Evolutionary conservation across 148 eudicot species (phyloP).

Genomic region (Dianthus caryophyllus): DNA sequence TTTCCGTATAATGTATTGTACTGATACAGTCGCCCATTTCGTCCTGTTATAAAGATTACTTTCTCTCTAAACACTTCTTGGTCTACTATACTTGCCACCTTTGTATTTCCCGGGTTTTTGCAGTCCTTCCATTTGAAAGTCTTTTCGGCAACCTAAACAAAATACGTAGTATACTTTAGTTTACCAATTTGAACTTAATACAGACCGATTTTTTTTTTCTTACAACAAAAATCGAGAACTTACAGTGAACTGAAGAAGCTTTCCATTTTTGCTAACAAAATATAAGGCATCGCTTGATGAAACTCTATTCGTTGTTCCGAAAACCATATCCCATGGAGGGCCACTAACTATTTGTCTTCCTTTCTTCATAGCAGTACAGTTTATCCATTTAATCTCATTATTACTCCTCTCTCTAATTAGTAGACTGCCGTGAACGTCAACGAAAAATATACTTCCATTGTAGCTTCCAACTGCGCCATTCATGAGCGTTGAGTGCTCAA

Average conservation of each 20-base stretch:
- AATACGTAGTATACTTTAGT: constrained; percentile 12
- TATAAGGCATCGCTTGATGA: constrained; percentile 55
- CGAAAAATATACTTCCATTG: constrained; percentile 69
- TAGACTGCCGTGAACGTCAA: constrained; percentile 57
- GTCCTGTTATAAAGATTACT: constrained; percentile 61
- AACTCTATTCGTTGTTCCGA: constrained; percentile 26
- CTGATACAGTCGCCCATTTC: constrained; percentile 59
- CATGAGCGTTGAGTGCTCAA: constrained; percentile 51
- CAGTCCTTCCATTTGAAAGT: constrained; percentile 87
- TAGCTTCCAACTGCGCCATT: constrained; percentile 60
- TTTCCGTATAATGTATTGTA: constrained; percentile 64
- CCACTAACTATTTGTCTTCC: constrained; percentile 57
- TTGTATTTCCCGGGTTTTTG: constrained; percentile 53
- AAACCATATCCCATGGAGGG: constrained; percentile 69
- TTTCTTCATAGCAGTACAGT: constrained; percentile 70
- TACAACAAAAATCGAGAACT: constrained; percentile 31
- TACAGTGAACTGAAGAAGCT: constrained; percentile 71
- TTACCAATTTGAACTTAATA: neutral
- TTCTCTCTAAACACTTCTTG: constrained; percentile 69
- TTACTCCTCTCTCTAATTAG: constrained; percentile 58
- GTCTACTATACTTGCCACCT: constrained; percentile 72
- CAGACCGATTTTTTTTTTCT: neutral
- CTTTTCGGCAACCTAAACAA: constrained; percentile 61
- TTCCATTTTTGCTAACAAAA: constrained; percentile 66
- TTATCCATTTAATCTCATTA: constrained; percentile 55